Percentiles rank a stretch among this genome's conserved stretches.
Evolutionary conservation across 345 rosid genomes (phyloP).

Genomic region (Combretum micranthum): DNA sequence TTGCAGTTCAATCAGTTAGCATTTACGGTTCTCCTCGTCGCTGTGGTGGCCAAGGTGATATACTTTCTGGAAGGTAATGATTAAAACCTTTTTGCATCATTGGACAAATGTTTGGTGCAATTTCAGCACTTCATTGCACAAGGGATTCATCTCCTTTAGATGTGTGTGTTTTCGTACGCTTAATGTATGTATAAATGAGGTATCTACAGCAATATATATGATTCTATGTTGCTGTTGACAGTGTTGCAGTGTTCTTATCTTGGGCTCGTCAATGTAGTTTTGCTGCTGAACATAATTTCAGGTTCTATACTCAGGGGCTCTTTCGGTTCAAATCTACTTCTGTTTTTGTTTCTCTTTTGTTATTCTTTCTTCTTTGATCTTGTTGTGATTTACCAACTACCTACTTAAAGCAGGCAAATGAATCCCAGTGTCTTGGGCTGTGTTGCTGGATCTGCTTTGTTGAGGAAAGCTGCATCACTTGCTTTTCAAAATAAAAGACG

Average conservation of each 20-base stretch:
- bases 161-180: no score
- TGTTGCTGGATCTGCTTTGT: constrained; percentile 77
- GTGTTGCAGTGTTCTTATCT: constrained; percentile 79
- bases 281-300: constrained; percentile 27
- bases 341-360: not conserved
- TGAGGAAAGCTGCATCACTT: constrained; percentile 79
- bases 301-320: constrained; percentile 24
- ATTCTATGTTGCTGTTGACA: constrained; percentile 15
- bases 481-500: constrained; percentile 64
- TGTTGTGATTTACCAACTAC: not conserved
- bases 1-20: constrained; percentile 69
- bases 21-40: constrained; percentile 82
- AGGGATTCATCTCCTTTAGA: no score
- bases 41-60: constrained; percentile 97
- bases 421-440: constrained; percentile 81
- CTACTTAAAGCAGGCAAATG: constrained; percentile 17
- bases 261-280: constrained; percentile 59
- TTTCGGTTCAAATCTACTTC: not conserved
- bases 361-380: not conserved
- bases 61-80: constrained; percentile 86
- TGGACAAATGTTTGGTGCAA: not conserved
- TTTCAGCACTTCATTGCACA: no score
- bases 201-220: no score
- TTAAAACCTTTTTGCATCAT: not conserved
- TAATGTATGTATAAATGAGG: no score